A percentile compares a stretch with the other conserved stretches of the same genome.
These are phyloP conservation scores for Myxozyma monticola DNA, from an alignment of 805 yeast genomes.

Conservation along the genomic window DNA sequence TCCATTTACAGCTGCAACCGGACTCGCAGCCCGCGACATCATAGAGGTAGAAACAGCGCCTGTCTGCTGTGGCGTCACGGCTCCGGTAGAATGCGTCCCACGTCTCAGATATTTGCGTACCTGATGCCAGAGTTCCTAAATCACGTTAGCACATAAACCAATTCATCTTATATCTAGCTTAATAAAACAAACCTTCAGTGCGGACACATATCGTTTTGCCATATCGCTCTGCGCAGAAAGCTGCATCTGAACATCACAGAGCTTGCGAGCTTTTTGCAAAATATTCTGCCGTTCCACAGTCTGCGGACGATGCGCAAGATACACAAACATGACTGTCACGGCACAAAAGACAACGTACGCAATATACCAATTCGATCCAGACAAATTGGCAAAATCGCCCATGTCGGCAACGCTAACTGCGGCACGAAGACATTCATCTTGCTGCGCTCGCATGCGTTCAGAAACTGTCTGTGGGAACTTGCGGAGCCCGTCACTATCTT, in stretches of 20 bases:
- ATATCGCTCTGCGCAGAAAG: conserved; percentile 16
- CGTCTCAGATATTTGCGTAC: conserved; percentile 13
- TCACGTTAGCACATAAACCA: no score
- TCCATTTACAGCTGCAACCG: no score
- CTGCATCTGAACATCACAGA: conserved; percentile 21
- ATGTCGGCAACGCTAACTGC: conserved; percentile 20
- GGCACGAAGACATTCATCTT: conserved; percentile 19
- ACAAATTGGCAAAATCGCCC: conserved; percentile 6
- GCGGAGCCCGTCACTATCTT: neutral
- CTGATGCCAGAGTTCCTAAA: conserved; percentile 25
- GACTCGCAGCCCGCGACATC: no score
- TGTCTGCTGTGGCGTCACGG: no score
- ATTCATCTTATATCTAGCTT: no score
- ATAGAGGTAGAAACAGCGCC: no score
- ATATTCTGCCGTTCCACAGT: neutral
- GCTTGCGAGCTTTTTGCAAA: conserved; percentile 17
- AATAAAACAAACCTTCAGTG: conserved; percentile 23
- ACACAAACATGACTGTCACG: conserved; percentile 27
- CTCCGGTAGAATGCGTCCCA: no score
- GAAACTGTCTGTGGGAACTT: conserved; percentile 1
- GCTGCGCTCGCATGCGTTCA: conserved; percentile 8
- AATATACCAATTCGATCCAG: conserved; percentile 22
- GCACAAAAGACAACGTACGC: conserved; percentile 26
- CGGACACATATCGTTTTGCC: conserved; percentile 22
- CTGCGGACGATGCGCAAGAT: conserved; percentile 16